Evolutionary conservation across 192 early-diverging fungal genomes (phyloP).

Genomic region (Umbelopsis isabellina): DNA sequence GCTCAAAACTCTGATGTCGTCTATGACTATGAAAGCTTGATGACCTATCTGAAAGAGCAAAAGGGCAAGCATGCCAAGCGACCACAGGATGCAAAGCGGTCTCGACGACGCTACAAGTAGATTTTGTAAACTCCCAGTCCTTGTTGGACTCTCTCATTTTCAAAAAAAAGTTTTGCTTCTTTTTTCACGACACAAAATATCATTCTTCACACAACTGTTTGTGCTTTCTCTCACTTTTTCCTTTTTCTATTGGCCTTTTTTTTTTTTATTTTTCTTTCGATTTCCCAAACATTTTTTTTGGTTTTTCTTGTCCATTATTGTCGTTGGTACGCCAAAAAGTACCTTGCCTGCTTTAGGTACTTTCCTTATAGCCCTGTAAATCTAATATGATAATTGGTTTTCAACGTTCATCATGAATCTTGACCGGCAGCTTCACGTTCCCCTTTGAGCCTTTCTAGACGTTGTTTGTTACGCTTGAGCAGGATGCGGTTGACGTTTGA

Average conservation of each 20-base stretch:
- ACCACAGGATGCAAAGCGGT: slow-evolving; percentile 1
- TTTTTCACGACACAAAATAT: background rate
- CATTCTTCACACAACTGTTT: background rate
- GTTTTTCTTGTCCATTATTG: background rate
- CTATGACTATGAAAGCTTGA: slow-evolving; percentile 29
- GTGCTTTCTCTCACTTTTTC: background rate
- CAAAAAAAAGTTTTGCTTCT: background rate
- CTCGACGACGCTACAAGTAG: slow-evolving; percentile 3
- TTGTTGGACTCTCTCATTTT: background rate
- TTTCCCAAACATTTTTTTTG: background rate
- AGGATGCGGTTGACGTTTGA: slow-evolving; percentile 52
- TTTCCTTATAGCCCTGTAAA: slow-evolving; percentile 9
- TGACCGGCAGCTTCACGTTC: background rate
- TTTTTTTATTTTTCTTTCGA: background rate
- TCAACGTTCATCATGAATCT: background rate
- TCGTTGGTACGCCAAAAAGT: background rate
- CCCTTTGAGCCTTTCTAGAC: slow-evolving; percentile 34
- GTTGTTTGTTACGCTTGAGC: slow-evolving; percentile 46
- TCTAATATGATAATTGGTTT: slow-evolving; percentile 16
- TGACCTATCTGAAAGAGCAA: slow-evolving; percentile 22
- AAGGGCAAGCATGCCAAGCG: slow-evolving; percentile 12
- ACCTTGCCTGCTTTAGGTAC: background rate
- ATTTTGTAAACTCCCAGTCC: background rate
- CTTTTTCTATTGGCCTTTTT: background rate
- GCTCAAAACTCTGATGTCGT: slow-evolving; percentile 16